Evolutionary conservation across 2,329 filamentous ascomycete genomes (phyloP).

Genomic region (Mycosphaerella sp.): DNA sequence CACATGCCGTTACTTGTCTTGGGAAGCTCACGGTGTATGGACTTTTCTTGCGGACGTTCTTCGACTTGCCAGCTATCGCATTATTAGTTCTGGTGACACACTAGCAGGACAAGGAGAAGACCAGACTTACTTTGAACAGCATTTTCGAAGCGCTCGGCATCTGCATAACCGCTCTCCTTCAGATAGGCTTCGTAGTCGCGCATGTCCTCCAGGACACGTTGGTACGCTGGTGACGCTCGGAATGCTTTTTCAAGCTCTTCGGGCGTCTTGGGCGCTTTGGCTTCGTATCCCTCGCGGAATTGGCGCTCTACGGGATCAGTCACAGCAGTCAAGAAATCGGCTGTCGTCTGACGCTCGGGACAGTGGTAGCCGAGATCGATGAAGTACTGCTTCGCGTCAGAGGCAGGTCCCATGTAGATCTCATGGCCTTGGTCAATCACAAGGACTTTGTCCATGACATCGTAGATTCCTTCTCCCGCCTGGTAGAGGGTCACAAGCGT

Average conservation of each 20-base stretch:
- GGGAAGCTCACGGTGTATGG: slow-evolving; percentile 70
- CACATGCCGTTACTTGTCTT: slow-evolving; percentile 62
- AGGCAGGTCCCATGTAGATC: slow-evolving; percentile 58
- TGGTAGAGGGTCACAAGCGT: slow-evolving; percentile 67
- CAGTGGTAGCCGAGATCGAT: slow-evolving; percentile 57
- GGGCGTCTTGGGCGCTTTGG: slow-evolving; percentile 60
- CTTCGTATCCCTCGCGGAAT: slow-evolving; percentile 60
- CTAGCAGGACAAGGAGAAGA: background rate
- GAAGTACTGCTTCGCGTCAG: slow-evolving; percentile 60
- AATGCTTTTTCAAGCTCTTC: slow-evolving; percentile 64
- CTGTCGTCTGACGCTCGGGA: slow-evolving; percentile 59
- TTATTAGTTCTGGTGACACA: background rate
- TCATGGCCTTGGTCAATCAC: slow-evolving; percentile 67
- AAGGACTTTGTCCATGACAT: slow-evolving; percentile 73
- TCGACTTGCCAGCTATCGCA: slow-evolving; percentile 52
- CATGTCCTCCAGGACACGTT: slow-evolving; percentile 55
- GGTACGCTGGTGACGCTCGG: slow-evolving; percentile 55
- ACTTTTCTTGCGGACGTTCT: slow-evolving; percentile 58
- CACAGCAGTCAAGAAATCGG: slow-evolving; percentile 70
- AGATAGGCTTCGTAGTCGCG: slow-evolving; percentile 54
- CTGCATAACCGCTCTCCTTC: slow-evolving; percentile 50
- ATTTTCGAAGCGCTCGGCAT: slow-evolving; percentile 56
- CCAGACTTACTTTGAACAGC: slow-evolving; percentile 44
- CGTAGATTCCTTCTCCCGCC: slow-evolving; percentile 62
- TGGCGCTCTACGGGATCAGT: slow-evolving; percentile 66